Evolutionary conservation across 352 stramenopile genomes (phyloP), one percentile per base, ranked within the genome.

Genomic region (Halophytophthora polymorphica): DNA sequence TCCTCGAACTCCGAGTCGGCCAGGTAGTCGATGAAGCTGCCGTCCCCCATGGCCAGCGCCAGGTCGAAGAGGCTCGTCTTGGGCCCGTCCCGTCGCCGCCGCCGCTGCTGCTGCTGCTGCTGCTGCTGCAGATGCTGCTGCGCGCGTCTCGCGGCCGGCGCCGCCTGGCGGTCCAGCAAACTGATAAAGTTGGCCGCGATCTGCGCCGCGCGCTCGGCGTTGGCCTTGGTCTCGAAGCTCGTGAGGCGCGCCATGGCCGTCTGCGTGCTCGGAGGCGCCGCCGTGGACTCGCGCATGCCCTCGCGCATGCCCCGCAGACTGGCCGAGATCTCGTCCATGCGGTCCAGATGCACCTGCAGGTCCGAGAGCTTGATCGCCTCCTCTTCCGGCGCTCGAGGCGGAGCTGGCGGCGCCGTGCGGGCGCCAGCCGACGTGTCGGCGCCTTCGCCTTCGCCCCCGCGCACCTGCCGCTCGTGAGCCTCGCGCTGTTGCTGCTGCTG

Each of bases 271-370:
- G 58, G 49, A n/a, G 74, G 69, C 8, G 64, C 38, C 4, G 64
- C 37, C 13, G 64, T 74, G 23, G 77, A 78, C 38, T 70, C 58
- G 18, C 59, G 62, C 54, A 84, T 80, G 42, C 61, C 67, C 7
- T 73, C 62, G 29, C 77, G 69, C 47, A 86, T 60, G 15, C 58
- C 58, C 33, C 59, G 63, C 29, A 90, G 51, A 47, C 52, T 87
- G 34, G 73, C 65, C 17, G 79, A 86, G 42, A 90, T 88, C 56
- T 76, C 64, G 38, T 82, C 86, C 79, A 90, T 90, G 29, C 74
- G 77, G 45, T 90, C 75, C 15, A 90, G 39, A 68, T 90, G 79
- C 12, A 87, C 60, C 50, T 90, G 79, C 36, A 90, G 51, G 38
- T 86, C 73, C 8, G 77, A 67, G 12, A 90, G 49, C 48, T 90